Percentiles rank a stretch among this genome's conserved stretches.
Evolutionary conservation across 805 yeast species (phyloP).

Genomic region (Starmerella sirachaensis): DNA sequence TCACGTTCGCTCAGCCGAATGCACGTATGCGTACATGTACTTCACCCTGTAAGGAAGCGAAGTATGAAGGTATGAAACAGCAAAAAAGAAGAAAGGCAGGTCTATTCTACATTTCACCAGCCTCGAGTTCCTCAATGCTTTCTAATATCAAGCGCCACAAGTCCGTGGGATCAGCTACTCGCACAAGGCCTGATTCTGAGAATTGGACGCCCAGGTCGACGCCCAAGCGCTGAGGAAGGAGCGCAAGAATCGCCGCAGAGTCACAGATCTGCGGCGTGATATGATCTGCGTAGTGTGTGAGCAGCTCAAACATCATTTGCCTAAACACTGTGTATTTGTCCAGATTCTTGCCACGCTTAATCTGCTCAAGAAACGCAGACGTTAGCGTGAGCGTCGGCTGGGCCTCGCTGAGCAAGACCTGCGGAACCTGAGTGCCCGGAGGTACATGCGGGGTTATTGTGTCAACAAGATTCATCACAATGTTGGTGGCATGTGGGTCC

Average conservation of each 20-base stretch:
- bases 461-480: slow-evolving; percentile 38
- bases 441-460: slow-evolving; percentile 29
- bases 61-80: too few species aligned
- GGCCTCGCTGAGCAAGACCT: slow-evolving; percentile 12
- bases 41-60: too few species aligned
- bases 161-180: slow-evolving; percentile 14
- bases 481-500: slow-evolving; percentile 66
- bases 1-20: too few species aligned
- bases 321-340: slow-evolving; percentile 37
- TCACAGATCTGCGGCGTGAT: slow-evolving; percentile 67
- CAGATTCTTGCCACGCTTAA: slow-evolving; percentile 29
- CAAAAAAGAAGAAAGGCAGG: too few species aligned
- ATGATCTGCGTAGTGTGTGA: slow-evolving; percentile 40
- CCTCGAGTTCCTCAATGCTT: slow-evolving; percentile 22
- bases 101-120: slow-evolving; percentile 11
- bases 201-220: slow-evolving; percentile 22
- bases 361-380: slow-evolving; percentile 29
- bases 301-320: slow-evolving; percentile 41
- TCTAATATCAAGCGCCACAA: slow-evolving; percentile 21
- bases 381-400: slow-evolving; percentile 43
- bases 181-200: slow-evolving; percentile 24
- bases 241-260: slow-evolving; percentile 54
- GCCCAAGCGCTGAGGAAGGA: slow-evolving; percentile 33
- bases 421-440: slow-evolving; percentile 17
- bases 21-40: too few species aligned